Base-by-base conservation (phyloP, 495 filamentous ascomycete genomes). In the Aspergillus campestris region DNA sequence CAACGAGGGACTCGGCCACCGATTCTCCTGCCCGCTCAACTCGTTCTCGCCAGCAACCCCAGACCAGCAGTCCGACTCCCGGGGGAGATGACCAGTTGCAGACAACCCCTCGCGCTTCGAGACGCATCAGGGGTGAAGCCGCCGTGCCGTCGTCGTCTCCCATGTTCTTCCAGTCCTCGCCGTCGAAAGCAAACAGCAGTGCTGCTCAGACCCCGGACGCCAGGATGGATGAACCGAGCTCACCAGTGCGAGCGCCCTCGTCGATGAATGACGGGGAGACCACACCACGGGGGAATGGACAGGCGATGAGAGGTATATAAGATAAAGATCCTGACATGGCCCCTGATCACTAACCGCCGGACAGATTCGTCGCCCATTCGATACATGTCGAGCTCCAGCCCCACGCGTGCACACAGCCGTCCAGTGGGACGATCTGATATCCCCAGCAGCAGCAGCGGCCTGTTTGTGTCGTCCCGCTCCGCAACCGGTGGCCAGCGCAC, bases 331-430 rank as follows among this genome's bases (percentile, higher is more conserved):
- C 11, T 3, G 33, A 5, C 5, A 8, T 7, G 1, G 9, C 14
- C 24, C 15, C 13, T 31, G 24, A 33, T 48, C 3, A 55, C 24
- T 31, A 15, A 8, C 8, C 0, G 29, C 36, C 18, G 37, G 40
- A 8, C 44, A 94, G 89, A 89, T 52, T 96, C 89, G 0, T 96
- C 89, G 7, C 89, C 89, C 1, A 87, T 96, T 52, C 82, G 82
- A 51, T 96, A 94, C 55, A 83, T 83, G 28, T 77, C 89, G 38
- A 94, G 86, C 59, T 92, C 89, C 30, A 92, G 87, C 59, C 87
- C 88, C 2, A 79, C 78, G 13, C 77, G 80, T 45, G 72, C 71
- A 45, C 66, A 74, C 40, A 62, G 66, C 47, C 78, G 77, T 43
- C 79, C 79, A 52, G 60, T 63, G 27, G 55, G 62, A 36, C 70